Evolutionary conservation across 148 eudicot species (phyloP), one percentile per base, ranked within the genome.

Genomic region (Rhododendron kiyosumense): DNA sequence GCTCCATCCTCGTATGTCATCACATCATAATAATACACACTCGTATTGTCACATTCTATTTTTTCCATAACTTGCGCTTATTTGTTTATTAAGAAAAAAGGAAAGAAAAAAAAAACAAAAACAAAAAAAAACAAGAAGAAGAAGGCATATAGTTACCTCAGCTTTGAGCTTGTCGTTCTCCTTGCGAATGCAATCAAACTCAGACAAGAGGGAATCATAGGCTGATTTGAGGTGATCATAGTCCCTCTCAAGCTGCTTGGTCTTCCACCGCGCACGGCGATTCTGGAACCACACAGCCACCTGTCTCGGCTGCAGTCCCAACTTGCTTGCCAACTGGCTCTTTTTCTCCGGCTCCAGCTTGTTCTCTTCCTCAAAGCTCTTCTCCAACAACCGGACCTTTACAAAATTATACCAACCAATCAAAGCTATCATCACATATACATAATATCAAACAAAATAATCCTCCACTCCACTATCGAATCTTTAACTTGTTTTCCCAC

Each of bases 211-310:
- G 24, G 91, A 77, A 45, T 93, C 94, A 79, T 92, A 94, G 52
- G 95, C 89, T 78, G 95, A 85, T 73, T 93, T 94, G 54, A 94
- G 94, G 54, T 87, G 89, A 87, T 93, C 98, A 78, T 94, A 94
- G 82, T 97, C 99, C 48, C 94, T 92, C 89, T 97, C 99, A 36
- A 97, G 85, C 48, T 94, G 96, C 90, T 95, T 97, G 15, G 98
- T 97, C 43, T 95, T 97, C 98, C 98, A 97, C 52, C 99, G 84
- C 0, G 99, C 99, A 4, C 99, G 88, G 12, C 98, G 94, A 87
- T 97, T 97, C 54, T 97, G 99, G 88, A 97, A 97, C 99, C 99
- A 97, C 51, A 97, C 98, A 20, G 99, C 98, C 46, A 97, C 99
- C 85, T 97, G 99, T 86, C 99, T 87, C 52, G 99, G 99, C 93